Percentiles rank a stretch among this genome's conserved stretches.
Conservation (phyloP, 257 asterid genomes). For the Primulina eburnea region DNA sequence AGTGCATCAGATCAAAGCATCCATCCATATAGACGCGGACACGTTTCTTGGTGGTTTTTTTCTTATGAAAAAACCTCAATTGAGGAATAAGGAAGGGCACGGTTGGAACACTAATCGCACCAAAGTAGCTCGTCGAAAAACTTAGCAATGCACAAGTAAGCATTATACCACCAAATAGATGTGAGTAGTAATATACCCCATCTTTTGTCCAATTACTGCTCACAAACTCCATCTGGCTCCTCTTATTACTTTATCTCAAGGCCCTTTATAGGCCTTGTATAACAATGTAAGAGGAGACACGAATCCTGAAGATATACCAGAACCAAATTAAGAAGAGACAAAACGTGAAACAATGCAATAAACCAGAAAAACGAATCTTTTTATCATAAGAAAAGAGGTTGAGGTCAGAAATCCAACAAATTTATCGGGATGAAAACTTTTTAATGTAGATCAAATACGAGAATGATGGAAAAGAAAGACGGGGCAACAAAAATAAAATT, state of each 20-base stretch:
- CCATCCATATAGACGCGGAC: conserved; percentile 97
- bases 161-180: conserved; percentile 89
- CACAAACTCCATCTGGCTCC: conserved; percentile 66
- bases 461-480: conserved; percentile 16
- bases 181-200: conserved; percentile 73
- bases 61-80: conserved; percentile 61
- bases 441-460: conserved; percentile 24
- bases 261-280: conserved; percentile 30
- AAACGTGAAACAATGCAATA: not conserved
- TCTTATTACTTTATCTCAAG: conserved; percentile 23
- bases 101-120: conserved; percentile 59
- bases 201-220: conserved; percentile 77
- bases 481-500: not conserved
- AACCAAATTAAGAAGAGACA: not conserved
- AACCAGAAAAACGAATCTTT: conserved; percentile 13
- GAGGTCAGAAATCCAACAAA: conserved; percentile 7
- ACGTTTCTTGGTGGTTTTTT: conserved; percentile 50
- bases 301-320: conserved; percentile 52
- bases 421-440: not conserved
- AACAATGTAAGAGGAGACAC: conserved; percentile 63
- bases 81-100: conserved; percentile 66
- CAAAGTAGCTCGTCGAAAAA: conserved; percentile 77
- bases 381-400: conserved; percentile 6
- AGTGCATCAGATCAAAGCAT: conserved; percentile 95
- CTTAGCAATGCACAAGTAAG: conserved; percentile 85